phyloP scores from a whole-genome alignment of 2,329 filamentous ascomycete species.

The Nigrospora oryzae region DNA sequence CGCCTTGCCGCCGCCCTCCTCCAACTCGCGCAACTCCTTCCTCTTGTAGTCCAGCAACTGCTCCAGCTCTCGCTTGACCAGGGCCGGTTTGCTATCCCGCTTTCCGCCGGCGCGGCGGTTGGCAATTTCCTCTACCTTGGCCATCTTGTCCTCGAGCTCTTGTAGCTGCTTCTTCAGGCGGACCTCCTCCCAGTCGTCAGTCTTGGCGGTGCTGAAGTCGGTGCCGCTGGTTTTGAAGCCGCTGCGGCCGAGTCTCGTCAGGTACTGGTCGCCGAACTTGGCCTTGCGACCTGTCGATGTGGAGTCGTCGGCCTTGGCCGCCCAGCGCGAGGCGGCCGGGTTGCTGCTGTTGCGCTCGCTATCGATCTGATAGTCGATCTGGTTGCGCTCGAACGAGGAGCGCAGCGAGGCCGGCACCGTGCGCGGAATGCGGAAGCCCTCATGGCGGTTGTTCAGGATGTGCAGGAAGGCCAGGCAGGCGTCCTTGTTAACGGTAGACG shows the following conservation, averaged over 20 bases:
- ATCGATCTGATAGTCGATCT: constrained; percentile 93
- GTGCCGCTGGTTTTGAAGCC: constrained; percentile 78
- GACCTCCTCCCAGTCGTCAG: constrained; percentile 97
- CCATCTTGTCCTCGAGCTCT: constrained; percentile 82
- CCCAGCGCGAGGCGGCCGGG: constrained; percentile 65
- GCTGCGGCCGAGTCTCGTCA: constrained; percentile 79
- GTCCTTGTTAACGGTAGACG: constrained; percentile 82
- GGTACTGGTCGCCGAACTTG: constrained; percentile 95
- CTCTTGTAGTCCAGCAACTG: constrained; percentile 94
- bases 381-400: constrained; percentile 85
- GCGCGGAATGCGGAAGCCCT: constrained; percentile 89
- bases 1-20: constrained; percentile 60
- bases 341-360: constrained; percentile 53
- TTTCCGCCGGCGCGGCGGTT: constrained; percentile 54
- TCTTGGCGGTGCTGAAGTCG: constrained; percentile 78
- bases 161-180: constrained; percentile 84
- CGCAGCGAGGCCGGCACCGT: constrained; percentile 86
- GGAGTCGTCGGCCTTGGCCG: constrained; percentile 66
- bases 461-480: constrained; percentile 91
- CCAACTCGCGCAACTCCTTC: constrained; percentile 65
- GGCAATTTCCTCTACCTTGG: constrained; percentile 68
- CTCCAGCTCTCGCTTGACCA: constrained; percentile 91
- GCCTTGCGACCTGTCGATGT: constrained; percentile 85
- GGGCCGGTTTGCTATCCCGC: constrained; percentile 73
- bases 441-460: constrained; percentile 91